These are phyloP conservation scores for Colletotrichum camelliae DNA, from an alignment of 2,329 filamentous ascomycete species.

Conservation along the genomic window DNA sequence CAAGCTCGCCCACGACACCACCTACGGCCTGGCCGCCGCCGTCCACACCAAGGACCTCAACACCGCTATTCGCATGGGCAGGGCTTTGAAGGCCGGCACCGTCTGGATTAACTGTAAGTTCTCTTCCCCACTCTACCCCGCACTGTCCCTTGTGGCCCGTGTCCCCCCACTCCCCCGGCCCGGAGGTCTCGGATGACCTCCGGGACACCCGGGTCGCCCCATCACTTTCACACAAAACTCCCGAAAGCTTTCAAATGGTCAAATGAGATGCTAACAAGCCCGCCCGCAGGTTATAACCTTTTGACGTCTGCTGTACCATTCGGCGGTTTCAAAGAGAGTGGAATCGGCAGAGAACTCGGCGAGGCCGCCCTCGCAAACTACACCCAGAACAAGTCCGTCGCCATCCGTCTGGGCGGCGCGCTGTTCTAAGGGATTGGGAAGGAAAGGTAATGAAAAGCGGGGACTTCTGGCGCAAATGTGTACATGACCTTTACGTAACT, in stretches of 20 bases:
- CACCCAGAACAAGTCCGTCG: slow-evolving; percentile 71
- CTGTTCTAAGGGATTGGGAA: slow-evolving; percentile 37
- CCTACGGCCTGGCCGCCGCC: slow-evolving; percentile 83
- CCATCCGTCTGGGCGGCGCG: slow-evolving; percentile 55
- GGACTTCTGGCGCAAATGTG: slow-evolving; percentile 18
- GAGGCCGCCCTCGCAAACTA: slow-evolving; percentile 72
- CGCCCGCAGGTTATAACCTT: slow-evolving; percentile 59
- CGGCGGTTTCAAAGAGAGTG: slow-evolving; percentile 79
- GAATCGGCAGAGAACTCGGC: slow-evolving; percentile 79
- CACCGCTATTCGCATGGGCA: slow-evolving; percentile 50
- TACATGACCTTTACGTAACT: slow-evolving; percentile 21
- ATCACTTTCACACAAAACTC: background rate
- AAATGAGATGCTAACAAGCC: background rate
- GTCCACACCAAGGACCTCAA: slow-evolving; percentile 84
- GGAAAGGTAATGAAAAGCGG: slow-evolving; percentile 9
- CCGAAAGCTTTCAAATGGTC: background rate
- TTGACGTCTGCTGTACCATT: slow-evolving; percentile 47
- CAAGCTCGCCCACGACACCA: slow-evolving; percentile 74
- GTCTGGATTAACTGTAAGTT: slow-evolving; percentile 58
- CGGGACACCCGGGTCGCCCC: rapidly evolving
- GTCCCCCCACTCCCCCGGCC: background rate
- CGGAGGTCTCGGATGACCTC: background rate
- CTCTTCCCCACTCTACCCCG: slow-evolving; percentile 35
- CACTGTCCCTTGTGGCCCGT: background rate
- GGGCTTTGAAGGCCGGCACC: slow-evolving; percentile 61